Evolutionary conservation across 306 rosid species (phyloP).

Genomic region (Vigna radiata): DNA sequence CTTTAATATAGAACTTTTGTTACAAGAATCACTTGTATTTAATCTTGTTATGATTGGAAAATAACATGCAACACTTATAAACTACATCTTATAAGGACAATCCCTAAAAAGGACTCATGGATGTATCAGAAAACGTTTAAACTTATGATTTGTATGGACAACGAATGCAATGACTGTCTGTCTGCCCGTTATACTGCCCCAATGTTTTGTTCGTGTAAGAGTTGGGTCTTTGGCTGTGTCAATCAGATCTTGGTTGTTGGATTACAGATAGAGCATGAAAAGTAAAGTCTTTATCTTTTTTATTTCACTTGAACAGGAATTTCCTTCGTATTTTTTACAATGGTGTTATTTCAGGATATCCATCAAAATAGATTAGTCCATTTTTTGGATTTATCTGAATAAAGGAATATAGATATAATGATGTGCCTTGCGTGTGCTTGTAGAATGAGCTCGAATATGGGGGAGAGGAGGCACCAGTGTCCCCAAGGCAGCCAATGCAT

Average conservation of each 20-base stretch:
- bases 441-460: constrained; percentile 80
- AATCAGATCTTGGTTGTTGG: background rate
- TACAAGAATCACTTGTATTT: background rate
- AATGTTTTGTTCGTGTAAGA: constrained; percentile 2
- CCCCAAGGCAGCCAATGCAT: constrained; percentile 60
- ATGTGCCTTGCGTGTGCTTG: constrained; percentile 37
- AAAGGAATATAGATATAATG: constrained; percentile 32
- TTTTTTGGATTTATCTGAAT: constrained; percentile 17
- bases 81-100: background rate
- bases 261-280: background rate
- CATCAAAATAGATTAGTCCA: background rate
- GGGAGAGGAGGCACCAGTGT: constrained; percentile 64
- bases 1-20: background rate
- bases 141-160: background rate
- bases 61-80: background rate
- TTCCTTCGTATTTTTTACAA: background rate
- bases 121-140: constrained; percentile 25
- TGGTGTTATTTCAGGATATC: constrained; percentile 18
- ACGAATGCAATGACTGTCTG: background rate
- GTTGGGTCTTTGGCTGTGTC: background rate
- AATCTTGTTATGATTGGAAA: background rate
- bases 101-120: background rate
- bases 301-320: background rate
- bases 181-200: background rate
- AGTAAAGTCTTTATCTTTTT: background rate